Evolutionary conservation across 2,329 filamentous ascomycete genomes (phyloP).

Genomic region (Pseudohalonectria lignicola): DNA sequence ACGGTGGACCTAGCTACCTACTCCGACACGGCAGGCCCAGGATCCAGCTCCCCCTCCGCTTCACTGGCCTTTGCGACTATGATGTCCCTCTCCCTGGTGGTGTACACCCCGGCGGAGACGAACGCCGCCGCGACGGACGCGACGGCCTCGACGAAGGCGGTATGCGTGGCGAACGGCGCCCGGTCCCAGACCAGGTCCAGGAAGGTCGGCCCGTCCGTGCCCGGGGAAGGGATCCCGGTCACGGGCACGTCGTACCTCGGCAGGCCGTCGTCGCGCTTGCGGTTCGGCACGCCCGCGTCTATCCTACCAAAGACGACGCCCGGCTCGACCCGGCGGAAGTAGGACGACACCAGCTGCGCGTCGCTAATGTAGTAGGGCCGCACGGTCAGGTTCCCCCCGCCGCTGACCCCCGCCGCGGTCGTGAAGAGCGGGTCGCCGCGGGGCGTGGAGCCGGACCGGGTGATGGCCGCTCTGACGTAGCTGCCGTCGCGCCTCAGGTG

Average conservation of each 20-base stretch:
- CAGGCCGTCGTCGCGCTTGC: conserved; percentile 17
- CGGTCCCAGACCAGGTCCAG: conserved; percentile 19
- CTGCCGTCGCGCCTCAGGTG: conserved; percentile 19
- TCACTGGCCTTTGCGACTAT: conserved; percentile 13
- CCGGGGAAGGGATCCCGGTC: conserved; percentile 15
- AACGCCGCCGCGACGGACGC: conserved; percentile 10
- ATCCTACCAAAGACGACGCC: conserved; percentile 15
- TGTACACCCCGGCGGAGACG: conserved; percentile 13
- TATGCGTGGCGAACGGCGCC: conserved; percentile 16
- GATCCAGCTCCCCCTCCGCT: conserved; percentile 15
- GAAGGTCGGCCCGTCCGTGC: conserved; percentile 19
- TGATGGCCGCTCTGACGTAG: conserved; percentile 14
- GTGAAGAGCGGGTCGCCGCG: conserved; percentile 16
- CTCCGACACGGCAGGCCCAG: no score
- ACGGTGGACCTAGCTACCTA: no score
- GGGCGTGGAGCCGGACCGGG: conserved; percentile 8
- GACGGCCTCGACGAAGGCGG: conserved; percentile 13
- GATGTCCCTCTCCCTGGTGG: conserved; percentile 10
- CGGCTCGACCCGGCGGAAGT: conserved; percentile 19
- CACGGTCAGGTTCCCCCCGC: conserved; percentile 8
- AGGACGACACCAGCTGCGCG: conserved; percentile 15
- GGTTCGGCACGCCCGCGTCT: conserved; percentile 15
- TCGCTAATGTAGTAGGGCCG: conserved; percentile 20
- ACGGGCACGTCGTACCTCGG: conserved; percentile 19
- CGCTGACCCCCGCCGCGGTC: not conserved